Evolutionary conservation across 2,329 filamentous ascomycete genomes (phyloP).

Genomic region (Periconia sp.): DNA sequence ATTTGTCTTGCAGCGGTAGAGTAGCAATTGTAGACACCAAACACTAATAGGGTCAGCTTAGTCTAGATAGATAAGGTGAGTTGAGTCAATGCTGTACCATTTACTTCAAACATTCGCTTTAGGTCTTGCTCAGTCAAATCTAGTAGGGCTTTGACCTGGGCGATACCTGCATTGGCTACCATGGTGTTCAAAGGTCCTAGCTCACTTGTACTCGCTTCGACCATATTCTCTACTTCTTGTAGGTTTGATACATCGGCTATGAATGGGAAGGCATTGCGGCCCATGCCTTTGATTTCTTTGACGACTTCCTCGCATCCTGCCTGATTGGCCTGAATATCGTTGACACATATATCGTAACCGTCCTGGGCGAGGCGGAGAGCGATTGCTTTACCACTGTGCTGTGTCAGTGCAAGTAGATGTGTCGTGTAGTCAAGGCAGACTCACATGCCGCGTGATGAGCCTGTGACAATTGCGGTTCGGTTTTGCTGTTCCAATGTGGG

Average conservation of each 20-base stretch:
- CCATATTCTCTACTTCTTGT: slow-evolving; percentile 59
- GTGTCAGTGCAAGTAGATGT: slow-evolving; percentile 9
- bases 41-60: slow-evolving; percentile 47
- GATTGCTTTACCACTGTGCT: slow-evolving; percentile 63
- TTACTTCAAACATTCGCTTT: slow-evolving; percentile 66
- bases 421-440: slow-evolving; percentile 1
- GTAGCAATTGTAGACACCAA: slow-evolving; percentile 70
- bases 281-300: slow-evolving; percentile 59
- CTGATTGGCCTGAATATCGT: slow-evolving; percentile 64
- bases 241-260: slow-evolving; percentile 67
- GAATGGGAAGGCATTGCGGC: slow-evolving; percentile 60
- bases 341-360: slow-evolving; percentile 70
- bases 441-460: slow-evolving; percentile 47
- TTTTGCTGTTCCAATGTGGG: slow-evolving; percentile 23
- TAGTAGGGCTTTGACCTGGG: slow-evolving; percentile 62
- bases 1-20: slow-evolving; percentile 68
- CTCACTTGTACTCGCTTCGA: slow-evolving; percentile 58
- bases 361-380: slow-evolving; percentile 68
- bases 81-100: slow-evolving; percentile 39
- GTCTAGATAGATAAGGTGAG: neutral
- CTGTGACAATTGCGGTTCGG: slow-evolving; percentile 47
- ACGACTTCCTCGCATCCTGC: slow-evolving; percentile 60
- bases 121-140: slow-evolving; percentile 65
- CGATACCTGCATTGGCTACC: slow-evolving; percentile 69
- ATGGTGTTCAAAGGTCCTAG: slow-evolving; percentile 61